phyloP scores from a whole-genome alignment of 164 flowering plant species.

The Malania oleifera region DNA sequence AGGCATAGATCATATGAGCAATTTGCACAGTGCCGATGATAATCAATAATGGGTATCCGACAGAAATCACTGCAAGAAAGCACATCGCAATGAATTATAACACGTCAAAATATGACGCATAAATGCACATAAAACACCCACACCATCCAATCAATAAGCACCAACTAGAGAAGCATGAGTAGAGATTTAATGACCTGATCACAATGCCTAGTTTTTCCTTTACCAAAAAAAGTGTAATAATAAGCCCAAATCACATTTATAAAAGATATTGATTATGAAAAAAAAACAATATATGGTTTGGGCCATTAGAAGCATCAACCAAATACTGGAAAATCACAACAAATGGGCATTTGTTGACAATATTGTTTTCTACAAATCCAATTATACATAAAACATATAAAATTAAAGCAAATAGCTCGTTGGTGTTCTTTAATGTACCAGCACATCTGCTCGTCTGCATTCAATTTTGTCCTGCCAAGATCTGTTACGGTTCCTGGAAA shows the following conservation, averaged over 20 bases:
- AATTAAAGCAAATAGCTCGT: not conserved
- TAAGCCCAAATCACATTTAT: not conserved
- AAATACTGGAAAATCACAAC: too few species aligned
- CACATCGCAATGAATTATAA: not conserved
- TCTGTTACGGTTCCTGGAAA: conserved; percentile 58
- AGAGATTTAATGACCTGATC: not conserved
- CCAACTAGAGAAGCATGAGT: not conserved
- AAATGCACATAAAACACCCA: not conserved
- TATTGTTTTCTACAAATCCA: not conserved
- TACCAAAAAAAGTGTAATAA: not conserved
- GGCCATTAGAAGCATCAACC: too few species aligned
- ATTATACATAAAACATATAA: not conserved
- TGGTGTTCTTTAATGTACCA: conserved; percentile 44
- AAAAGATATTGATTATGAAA: not conserved
- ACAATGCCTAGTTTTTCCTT: not conserved
- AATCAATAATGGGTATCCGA: conserved; percentile 80
- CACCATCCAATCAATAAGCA: not conserved
- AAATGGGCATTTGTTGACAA: too few species aligned
- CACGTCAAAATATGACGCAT: not conserved
- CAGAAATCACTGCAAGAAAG: conserved; percentile 70
- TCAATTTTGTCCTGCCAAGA: conserved; percentile 63
- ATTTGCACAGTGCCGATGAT: conserved; percentile 80
- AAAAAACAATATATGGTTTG: too few species aligned
- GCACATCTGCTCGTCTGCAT: conserved; percentile 94
- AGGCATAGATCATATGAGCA: conserved; percentile 91